Evolutionary conservation across 805 yeast genomes (phyloP), one percentile per base, ranked within the genome.

Genomic region (Sugiyamaella lignohabitans): DNA sequence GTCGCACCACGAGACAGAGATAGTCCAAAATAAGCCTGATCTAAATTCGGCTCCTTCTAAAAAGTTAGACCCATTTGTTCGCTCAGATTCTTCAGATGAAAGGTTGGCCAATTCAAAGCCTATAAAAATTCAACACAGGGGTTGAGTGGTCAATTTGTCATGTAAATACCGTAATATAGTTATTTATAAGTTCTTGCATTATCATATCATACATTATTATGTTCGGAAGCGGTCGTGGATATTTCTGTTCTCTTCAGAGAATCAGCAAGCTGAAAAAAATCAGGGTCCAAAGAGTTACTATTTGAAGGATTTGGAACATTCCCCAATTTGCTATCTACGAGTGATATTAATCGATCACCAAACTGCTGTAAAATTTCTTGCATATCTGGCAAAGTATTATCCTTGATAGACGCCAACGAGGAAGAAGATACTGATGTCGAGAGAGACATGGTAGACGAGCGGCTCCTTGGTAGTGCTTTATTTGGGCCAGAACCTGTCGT

Each of bases 331-430:
- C 16, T 44, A 6, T 46, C 40, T 14, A 53, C 53, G 18, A 54
- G 35, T 11, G 41, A n/a, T 11, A 53, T 29, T 11, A 54, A 43
- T 41, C 42, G 36, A 30, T 51, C 48, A 21, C 58, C 53, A 34
- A 75, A 56, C 24, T 39, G 37, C 36, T 55, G 52, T 18, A 56
- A 38, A 40, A 56, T 22, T 11, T 54, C 53, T 16, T 55, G 52
- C 39, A 48, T 42, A 16, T 37, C 30, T 10, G 34, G 18, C 38
- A 35, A 16, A 16, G 38, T 35, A 35, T 6, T 16, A 35, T 27
- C 32, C 8, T 27, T 27, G 8, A 27, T 8, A n/a, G n/a, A n/a
- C n/a, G n/a, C n/a, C n/a, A n/a, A n/a, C n/a, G n/a, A n/a, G n/a
- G n/a, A n/a, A n/a, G n/a, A n/a, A n/a, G n/a, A n/a, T n/a, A n/a